Evolutionary conservation across 2,329 filamentous ascomycete genomes (phyloP).

Genomic region (Dothiorella sarmentorum): DNA sequence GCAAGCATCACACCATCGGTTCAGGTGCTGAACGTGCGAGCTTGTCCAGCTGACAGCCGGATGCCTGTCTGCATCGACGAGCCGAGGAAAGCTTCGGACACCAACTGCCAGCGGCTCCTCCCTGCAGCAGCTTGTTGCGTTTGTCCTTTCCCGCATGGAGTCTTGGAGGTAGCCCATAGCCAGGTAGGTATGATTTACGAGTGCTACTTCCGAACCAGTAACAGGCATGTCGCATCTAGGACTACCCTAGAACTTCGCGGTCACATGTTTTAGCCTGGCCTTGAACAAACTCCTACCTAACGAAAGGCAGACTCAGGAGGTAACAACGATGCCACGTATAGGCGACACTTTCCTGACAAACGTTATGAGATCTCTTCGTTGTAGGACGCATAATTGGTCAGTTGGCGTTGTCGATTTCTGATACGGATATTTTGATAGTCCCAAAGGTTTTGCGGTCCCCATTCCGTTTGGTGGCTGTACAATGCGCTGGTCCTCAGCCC

Average conservation of each 20-base stretch:
- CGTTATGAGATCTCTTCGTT: background rate
- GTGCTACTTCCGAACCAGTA: background rate
- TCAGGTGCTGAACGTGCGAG: background rate
- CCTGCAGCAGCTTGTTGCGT: background rate
- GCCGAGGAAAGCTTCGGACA: background rate
- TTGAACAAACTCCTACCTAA: background rate
- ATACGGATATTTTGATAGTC: too few species aligned
- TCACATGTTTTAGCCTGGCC: background rate
- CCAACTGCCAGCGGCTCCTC: background rate
- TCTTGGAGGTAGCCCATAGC: too few species aligned
- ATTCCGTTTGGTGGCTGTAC: background rate
- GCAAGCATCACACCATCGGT: background rate
- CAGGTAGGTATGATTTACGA: background rate
- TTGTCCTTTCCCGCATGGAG: background rate
- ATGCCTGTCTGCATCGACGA: background rate
- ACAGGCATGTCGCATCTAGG: background rate
- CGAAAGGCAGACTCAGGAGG: background rate
- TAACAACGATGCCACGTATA: too few species aligned
- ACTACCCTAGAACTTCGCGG: background rate
- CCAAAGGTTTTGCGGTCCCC: background rate
- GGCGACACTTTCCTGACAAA: too few species aligned
- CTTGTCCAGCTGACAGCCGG: constrained; percentile 5
- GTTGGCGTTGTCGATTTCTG: too few species aligned
- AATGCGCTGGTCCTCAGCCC: background rate
- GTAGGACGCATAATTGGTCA: too few species aligned